Conservation (phyloP, 768 basidiomycete species). For the Pisolithus orientalis region DNA sequence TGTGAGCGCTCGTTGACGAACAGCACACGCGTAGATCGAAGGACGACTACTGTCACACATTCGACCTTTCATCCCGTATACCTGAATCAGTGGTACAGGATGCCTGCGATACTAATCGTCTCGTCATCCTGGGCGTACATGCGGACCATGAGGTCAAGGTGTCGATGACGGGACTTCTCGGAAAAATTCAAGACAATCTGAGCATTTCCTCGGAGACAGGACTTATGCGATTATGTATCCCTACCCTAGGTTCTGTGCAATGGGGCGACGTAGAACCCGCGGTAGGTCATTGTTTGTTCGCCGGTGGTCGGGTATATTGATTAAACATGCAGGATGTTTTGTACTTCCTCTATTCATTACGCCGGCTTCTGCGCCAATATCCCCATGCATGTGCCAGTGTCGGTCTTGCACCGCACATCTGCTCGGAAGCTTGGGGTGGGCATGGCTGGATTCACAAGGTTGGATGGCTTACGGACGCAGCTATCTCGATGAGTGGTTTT, state of each 20-base stretch:
- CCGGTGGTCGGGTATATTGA: conserved; percentile 2
- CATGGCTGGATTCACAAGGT: conserved; percentile 71
- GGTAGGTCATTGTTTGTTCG: conserved; percentile 33
- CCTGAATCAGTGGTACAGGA: conserved; percentile 44
- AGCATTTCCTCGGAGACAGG: conserved; percentile 25
- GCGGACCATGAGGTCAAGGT: conserved; percentile 13
- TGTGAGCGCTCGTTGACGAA: conserved; percentile 1
- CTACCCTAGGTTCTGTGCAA: conserved; percentile 51
- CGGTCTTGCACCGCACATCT: conserved; percentile 59
- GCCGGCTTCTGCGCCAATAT: conserved; percentile 50
- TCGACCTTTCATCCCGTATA: conserved; percentile 67
- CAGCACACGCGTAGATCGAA: conserved; percentile 32
- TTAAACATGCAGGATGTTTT: conserved; percentile 50
- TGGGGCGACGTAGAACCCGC: conserved; percentile 62
- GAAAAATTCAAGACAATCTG: conserved; percentile 24
- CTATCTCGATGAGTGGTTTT: conserved; percentile 71
- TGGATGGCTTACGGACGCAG: conserved; percentile 73
- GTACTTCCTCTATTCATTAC: conserved; percentile 65
- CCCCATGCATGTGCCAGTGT: conserved; percentile 62
- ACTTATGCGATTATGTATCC: conserved; percentile 55
- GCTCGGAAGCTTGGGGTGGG: conserved; percentile 52
- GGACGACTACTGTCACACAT: conserved; percentile 60
- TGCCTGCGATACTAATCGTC: conserved; percentile 33
- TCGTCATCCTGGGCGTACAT: conserved; percentile 27
- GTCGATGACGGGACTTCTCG: conserved; percentile 19